A percentile compares a stretch with the other conserved stretches of the same genome.
Conservation (phyloP, 352 stramenopile genomes). For the Phytophthora pinifolia region DNA sequence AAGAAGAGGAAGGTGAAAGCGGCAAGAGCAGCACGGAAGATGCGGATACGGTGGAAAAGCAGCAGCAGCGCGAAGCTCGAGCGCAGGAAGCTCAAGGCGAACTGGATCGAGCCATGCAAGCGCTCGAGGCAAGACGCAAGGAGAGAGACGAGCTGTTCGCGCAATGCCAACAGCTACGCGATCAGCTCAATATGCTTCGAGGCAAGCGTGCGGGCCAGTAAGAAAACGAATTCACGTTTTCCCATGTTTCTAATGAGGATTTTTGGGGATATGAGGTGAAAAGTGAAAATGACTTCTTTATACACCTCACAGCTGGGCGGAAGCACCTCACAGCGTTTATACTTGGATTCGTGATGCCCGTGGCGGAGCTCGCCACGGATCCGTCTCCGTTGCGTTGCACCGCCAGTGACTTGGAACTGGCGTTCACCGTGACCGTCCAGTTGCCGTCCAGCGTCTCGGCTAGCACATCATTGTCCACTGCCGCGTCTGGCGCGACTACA, state of each 20-base stretch:
- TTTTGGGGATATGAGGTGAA: no score
- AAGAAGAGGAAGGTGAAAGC: constrained; percentile 19
- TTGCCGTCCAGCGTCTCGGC: constrained; percentile 23
- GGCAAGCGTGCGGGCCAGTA: neutral
- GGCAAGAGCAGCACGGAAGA: constrained; percentile 20
- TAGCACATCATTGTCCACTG: constrained; percentile 20
- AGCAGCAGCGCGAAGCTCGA: constrained; percentile 17
- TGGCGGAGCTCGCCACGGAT: neutral
- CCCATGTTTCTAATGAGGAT: no score
- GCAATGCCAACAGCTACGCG: constrained; percentile 58
- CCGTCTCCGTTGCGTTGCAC: constrained; percentile 34
- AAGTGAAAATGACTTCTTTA: no score
- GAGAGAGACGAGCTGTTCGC: constrained; percentile 65
- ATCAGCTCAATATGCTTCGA: constrained; percentile 41
- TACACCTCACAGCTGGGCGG: no score
- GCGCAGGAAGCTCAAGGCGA: constrained; percentile 27
- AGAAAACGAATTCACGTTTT: no score
- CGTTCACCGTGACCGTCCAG: constrained; percentile 24
- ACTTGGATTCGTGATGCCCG: constrained; percentile 30
- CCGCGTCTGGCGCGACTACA: constrained; percentile 17
- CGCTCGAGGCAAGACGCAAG: constrained; percentile 37
- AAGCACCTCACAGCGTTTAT: no score
- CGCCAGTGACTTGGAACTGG: constrained; percentile 11
- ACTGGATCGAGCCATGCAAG: constrained; percentile 32
- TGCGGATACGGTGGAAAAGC: constrained; percentile 11